Evolutionary conservation across 176 grass and related monocot species (phyloP).

Genomic region (Lolium rigidum): DNA sequence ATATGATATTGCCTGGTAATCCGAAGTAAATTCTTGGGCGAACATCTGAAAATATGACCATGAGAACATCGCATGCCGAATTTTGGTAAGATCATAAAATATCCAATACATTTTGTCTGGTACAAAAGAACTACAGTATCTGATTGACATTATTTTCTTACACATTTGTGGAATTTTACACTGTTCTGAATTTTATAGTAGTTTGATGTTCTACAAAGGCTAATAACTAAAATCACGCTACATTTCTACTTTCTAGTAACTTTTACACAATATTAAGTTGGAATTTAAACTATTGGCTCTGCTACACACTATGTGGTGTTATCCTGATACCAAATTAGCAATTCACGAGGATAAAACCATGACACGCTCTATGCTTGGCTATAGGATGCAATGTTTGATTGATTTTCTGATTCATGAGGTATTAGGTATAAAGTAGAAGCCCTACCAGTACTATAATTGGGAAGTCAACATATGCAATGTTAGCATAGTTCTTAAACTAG

Average conservation of each 20-base stretch:
- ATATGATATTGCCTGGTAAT: conserved; percentile 12
- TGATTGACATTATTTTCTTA: neutral
- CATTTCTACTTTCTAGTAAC: neutral
- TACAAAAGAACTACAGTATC: neutral
- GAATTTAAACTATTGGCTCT: neutral
- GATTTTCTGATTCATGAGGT: neutral
- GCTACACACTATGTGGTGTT: neutral
- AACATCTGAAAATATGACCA: neutral
- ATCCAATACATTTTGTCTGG: neutral
- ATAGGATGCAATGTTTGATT: neutral
- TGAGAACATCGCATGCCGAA: neutral
- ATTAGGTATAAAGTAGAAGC: neutral
- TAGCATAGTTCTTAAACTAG: conserved; percentile 1
- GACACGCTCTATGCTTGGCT: neutral
- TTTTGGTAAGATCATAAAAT: neutral
- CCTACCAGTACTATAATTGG: neutral
- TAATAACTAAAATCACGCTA: neutral
- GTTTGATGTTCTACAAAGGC: neutral
- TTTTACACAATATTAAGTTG: neutral
- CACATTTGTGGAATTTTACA: neutral
- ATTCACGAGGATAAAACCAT: neutral
- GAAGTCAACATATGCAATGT: neutral
- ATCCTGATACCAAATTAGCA: neutral
- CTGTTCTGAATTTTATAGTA: neutral
- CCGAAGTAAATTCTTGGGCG: neutral